Percentiles rank a stretch among this genome's conserved stretches.
Evolutionary conservation across 208 protist genomes (phyloP).

Genomic region (Angomonas desouzai): DNA sequence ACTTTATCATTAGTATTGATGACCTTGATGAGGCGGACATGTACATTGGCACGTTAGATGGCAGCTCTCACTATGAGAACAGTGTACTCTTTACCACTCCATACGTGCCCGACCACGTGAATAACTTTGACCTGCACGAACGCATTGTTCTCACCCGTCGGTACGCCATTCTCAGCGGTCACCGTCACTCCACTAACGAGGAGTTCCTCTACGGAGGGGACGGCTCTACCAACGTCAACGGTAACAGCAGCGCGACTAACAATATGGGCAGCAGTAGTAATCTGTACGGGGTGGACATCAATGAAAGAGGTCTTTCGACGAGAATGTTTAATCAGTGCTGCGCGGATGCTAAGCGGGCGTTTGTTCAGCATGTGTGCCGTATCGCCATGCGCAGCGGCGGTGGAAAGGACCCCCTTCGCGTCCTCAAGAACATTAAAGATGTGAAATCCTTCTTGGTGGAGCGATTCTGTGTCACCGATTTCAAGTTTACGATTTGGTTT

Average conservation of each 20-base stretch:
- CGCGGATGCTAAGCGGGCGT: constrained; percentile 75
- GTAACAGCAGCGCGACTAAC: background rate
- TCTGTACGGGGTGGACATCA: constrained; percentile 7
- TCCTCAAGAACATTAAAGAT: constrained; percentile 18
- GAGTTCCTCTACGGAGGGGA: background rate
- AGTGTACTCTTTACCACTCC: constrained; percentile 75
- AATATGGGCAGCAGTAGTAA: background rate
- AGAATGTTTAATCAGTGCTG: constrained; percentile 71
- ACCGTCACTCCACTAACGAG: background rate
- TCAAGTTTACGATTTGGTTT: constrained; percentile 61
- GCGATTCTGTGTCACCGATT: constrained; percentile 37
- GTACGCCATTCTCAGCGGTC: constrained; percentile 26
- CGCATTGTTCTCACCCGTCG: constrained; percentile 64
- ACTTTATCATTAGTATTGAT: constrained; percentile 85
- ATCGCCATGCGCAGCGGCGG: constrained; percentile 34
- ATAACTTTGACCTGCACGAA: constrained; percentile 62
- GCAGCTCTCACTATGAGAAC: constrained; percentile 54
- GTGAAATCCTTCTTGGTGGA: background rate
- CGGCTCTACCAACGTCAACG: background rate
- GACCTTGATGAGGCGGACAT: constrained; percentile 88
- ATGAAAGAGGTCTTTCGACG: constrained; percentile 34
- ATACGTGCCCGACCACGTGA: constrained; percentile 69
- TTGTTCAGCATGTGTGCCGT: constrained; percentile 62
- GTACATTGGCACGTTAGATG: constrained; percentile 68
- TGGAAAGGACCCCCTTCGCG: constrained; percentile 18